Evolutionary conservation across 495 filamentous ascomycete species (phyloP).

Genomic region (Sphaerosporella brunnea): DNA sequence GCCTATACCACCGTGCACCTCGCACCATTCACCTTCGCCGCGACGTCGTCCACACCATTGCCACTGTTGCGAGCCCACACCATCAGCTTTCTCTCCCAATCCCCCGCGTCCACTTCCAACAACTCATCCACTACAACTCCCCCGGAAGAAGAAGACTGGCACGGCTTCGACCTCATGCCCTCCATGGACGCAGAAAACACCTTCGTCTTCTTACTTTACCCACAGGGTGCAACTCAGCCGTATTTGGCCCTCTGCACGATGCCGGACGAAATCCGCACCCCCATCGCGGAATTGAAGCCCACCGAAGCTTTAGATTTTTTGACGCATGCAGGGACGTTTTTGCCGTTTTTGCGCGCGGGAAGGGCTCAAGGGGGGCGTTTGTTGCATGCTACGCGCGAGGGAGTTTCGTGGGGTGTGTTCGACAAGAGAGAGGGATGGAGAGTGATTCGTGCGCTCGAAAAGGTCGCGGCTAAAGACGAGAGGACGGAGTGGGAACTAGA

Average conservation of each 20-base stretch:
- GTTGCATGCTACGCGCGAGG: background rate
- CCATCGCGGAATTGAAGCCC: background rate
- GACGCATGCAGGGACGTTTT: background rate
- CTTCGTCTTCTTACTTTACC: conserved; percentile 1
- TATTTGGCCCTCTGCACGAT: background rate
- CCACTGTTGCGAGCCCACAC: background rate
- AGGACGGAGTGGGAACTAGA: background rate
- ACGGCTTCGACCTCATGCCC: background rate
- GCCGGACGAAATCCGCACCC: background rate
- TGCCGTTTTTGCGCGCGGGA: background rate
- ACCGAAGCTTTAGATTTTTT: conserved; percentile 5
- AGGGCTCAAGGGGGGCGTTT: background rate
- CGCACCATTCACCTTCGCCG: background rate
- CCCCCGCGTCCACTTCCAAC: background rate
- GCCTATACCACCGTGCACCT: background rate
- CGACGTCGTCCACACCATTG: background rate
- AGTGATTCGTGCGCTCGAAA: background rate
- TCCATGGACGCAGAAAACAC: background rate
- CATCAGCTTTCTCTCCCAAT: background rate
- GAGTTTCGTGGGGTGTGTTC: background rate
- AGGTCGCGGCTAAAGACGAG: background rate
- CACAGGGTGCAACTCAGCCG: background rate
- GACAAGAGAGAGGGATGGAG: background rate
- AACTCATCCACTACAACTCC: background rate
- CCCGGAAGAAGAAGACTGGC: background rate